Conservation (phyloP, 371 early-diverging fungal genomes). For the Dinochytrium kinnereticum region DNA sequence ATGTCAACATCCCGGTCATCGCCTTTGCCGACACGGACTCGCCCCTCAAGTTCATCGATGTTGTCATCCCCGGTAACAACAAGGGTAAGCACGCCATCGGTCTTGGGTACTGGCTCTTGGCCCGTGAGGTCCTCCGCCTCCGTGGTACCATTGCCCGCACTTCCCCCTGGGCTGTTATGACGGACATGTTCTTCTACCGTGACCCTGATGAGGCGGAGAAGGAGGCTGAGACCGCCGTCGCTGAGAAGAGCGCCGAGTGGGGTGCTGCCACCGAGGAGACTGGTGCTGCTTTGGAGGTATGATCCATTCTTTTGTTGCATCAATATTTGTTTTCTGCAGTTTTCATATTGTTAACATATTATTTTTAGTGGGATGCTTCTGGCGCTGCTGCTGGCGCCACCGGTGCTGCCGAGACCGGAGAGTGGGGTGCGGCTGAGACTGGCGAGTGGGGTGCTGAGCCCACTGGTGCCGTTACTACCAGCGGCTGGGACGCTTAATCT, state of each 20-base stretch:
- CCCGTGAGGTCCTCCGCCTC: constrained; percentile 97
- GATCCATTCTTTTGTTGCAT: not conserved
- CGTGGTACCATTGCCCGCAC: constrained; percentile 88
- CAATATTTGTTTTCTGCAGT: not conserved
- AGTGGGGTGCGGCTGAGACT: constrained; percentile 62
- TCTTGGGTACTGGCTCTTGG: constrained; percentile 95
- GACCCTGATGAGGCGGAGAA: constrained; percentile 95
- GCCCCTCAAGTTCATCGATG: constrained; percentile 92
- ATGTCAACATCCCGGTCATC: constrained; percentile 99
- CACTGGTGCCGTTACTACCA: constrained; percentile 11
- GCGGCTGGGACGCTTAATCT: constrained; percentile 22
- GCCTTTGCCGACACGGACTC: constrained; percentile 99
- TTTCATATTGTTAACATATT: not conserved
- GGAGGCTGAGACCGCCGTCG: constrained; percentile 66
- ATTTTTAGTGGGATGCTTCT: constrained; percentile 48
- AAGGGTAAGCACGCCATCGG: constrained; percentile 98
- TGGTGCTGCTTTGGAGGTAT: constrained; percentile 34
- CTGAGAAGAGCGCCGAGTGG: constrained; percentile 49
- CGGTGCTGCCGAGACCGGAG: constrained; percentile 48
- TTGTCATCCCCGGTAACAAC: constrained; percentile 99
- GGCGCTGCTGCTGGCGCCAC: constrained; percentile 47
- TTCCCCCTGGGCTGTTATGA: constrained; percentile 92
- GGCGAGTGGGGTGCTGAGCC: constrained; percentile 57
- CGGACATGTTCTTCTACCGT: constrained; percentile 99
- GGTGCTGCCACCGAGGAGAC: constrained; percentile 34